phyloP scores from a whole-genome alignment of 2,329 filamentous ascomycete genomes.

The Pyricularia sp. region DNA sequence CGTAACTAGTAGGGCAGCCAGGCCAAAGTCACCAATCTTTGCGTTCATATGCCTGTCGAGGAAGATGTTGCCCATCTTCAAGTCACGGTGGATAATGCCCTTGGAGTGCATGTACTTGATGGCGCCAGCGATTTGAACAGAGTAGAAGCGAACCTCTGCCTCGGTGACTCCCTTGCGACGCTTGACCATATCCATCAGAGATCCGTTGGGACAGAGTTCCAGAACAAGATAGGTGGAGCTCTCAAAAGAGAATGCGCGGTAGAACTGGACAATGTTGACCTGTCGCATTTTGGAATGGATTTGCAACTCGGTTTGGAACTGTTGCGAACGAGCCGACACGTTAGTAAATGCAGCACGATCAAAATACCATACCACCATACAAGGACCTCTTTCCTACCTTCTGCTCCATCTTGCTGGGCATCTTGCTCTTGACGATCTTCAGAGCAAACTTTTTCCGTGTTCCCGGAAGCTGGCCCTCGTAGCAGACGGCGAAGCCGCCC shows the following conservation, averaged over 20 bases:
- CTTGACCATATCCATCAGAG: slow-evolving; percentile 95
- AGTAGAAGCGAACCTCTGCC: slow-evolving; percentile 86
- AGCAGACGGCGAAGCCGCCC: slow-evolving; percentile 73
- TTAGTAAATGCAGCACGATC: neutral
- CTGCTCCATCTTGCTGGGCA: slow-evolving; percentile 73
- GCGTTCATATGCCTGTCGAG: slow-evolving; percentile 91
- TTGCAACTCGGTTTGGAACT: slow-evolving; percentile 76
- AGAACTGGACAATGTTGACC: slow-evolving; percentile 89
- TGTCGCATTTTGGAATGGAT: slow-evolving; percentile 98
- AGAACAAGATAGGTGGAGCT: slow-evolving; percentile 86
- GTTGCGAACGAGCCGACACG: neutral
- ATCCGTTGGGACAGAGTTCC: slow-evolving; percentile 89
- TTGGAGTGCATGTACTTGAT: slow-evolving; percentile 97
- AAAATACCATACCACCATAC: neutral
- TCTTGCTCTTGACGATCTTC: slow-evolving; percentile 74
- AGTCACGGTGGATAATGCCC: slow-evolving; percentile 88
- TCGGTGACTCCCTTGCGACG: slow-evolving; percentile 81
- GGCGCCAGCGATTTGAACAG: slow-evolving; percentile 87
- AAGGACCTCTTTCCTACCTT: slow-evolving; percentile 42
- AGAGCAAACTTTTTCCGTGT: slow-evolving; percentile 58
- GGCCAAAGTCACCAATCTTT: slow-evolving; percentile 93
- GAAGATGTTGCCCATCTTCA: slow-evolving; percentile 98
- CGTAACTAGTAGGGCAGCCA: slow-evolving; percentile 82
- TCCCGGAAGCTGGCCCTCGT: slow-evolving; percentile 54
- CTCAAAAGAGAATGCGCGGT: slow-evolving; percentile 83